Base-by-base conservation (phyloP, 306 rosid genomes). In the Erythrophleum fordii region DNA sequence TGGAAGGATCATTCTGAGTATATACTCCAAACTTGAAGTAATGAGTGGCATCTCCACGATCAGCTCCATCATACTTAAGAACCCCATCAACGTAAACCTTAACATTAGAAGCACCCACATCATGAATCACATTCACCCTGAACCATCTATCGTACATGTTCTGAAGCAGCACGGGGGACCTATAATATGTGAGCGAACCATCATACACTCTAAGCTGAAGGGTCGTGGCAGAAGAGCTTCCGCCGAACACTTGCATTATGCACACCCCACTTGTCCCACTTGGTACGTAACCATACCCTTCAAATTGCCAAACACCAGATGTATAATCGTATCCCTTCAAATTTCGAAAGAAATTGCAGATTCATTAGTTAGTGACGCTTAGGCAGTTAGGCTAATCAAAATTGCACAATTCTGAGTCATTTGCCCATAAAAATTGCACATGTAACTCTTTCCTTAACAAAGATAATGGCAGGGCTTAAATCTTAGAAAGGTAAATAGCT, bases 241-340 rank as follows among this genome's bases (percentile, higher is more conserved):
- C 93, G 14, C 90, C 93, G 12, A 90, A 90, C 16, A 90, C 81
- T 82, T 90, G 93, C 87, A 83, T 86, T 16, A 87, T 66, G 69
- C 88, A 79, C 20, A 68, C 83, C 0, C 88, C 87, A 0, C 28
- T 81, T 74, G 89, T 79, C 14, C 91, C 91, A 17, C 65, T 69
- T 0, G 88, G 89, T 8, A 87, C 83, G 10, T 85, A 83, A n/a
- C 76, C 82, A 14, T 78, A 9, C 77, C 85, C 94, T 85, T 90
- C 89, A 73, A 90, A 90, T 81, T 90, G 86, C 89, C 93, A 85
- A 25, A 77, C 68, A 6, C 88, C 89, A 3, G 86, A 83, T 5
- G 84, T 73, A 68, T 86, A 90, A 49, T 62, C 77, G 12, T 85
- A 79, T 10, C 87, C 88, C 90, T 91, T 70, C 25, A 46, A 26